A percentile compares a stretch with the other conserved stretches of the same genome.
Conservation (phyloP, 345 rosid genomes). For the Populus nigra region DNA sequence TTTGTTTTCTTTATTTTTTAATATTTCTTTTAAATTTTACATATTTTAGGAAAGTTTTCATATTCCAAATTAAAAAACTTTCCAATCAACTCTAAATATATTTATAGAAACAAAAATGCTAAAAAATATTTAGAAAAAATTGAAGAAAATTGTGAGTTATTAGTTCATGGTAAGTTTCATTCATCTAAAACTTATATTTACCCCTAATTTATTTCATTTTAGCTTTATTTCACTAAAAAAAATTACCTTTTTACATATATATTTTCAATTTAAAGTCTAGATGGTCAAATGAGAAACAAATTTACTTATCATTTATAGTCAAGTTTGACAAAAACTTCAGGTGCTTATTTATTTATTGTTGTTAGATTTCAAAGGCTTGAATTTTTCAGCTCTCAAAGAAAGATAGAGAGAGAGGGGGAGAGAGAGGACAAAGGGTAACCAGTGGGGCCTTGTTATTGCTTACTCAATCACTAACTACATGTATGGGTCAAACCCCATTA, state of each 20-base stretch:
- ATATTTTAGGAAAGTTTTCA: not conserved
- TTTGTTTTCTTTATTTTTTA: not conserved
- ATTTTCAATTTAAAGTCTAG: too few species aligned
- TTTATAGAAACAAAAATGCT: too few species aligned
- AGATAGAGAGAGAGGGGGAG: not conserved
- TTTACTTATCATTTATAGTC: not conserved
- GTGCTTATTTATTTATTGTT: not conserved
- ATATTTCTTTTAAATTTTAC: not conserved
- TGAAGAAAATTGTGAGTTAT: too few species aligned
- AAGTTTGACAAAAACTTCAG: not conserved
- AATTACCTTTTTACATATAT: too few species aligned
- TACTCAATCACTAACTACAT: not conserved
- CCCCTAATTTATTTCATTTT: too few species aligned
- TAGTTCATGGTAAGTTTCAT: too few species aligned
- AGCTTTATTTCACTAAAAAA: too few species aligned
- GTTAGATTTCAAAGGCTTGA: not conserved
- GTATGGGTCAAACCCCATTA: slow-evolving; percentile 9
- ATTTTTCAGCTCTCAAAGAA: not conserved
- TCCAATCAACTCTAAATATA: not conserved
- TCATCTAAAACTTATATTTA: too few species aligned
- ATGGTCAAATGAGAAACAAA: not conserved
- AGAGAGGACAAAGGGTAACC: not conserved
- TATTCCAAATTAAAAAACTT: not conserved
- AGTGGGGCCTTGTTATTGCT: slow-evolving; percentile 1
- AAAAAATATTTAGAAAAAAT: too few species aligned